phyloP scores from a whole-genome alignment of 306 rosid species.

The Cicer yamashitae region DNA sequence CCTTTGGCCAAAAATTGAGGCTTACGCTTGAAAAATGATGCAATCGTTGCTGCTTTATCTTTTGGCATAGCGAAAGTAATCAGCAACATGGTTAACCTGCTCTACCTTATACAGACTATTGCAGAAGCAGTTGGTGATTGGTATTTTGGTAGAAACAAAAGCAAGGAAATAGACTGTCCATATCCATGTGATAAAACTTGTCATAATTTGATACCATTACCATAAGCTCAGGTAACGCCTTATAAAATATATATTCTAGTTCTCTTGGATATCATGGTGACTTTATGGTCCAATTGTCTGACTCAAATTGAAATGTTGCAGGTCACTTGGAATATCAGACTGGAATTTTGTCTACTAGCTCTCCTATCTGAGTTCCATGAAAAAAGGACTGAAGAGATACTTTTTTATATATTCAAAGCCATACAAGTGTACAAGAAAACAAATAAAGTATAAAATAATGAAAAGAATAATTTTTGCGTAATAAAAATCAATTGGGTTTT shows the following conservation, averaged over 20 bases:
- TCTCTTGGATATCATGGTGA: conserved; percentile 9
- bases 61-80: conserved; percentile 1
- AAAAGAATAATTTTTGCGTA: too few relatives aligned
- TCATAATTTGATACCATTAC: conserved; percentile 76
- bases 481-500: too few relatives aligned
- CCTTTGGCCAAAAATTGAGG: conserved; percentile 4
- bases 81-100: conserved; percentile 16
- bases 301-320: conserved; percentile 43
- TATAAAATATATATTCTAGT: neutral
- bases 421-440: conserved; percentile 32
- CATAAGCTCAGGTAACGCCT: conserved; percentile 52
- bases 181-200: conserved; percentile 90
- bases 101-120: conserved; percentile 66
- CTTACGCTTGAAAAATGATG: neutral
- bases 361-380: conserved; percentile 9
- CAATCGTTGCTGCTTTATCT: conserved; percentile 3
- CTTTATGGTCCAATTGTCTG: conserved; percentile 33
- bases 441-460: too few relatives aligned
- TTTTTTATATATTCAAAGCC: conserved; percentile 29
- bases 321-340: conserved; percentile 41
- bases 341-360: conserved; percentile 27
- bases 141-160: conserved; percentile 74
- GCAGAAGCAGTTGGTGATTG: conserved; percentile 96
- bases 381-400: conserved; percentile 5
- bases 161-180: conserved; percentile 75